phyloP scores from a whole-genome alignment of 1,284 basidiomycete genomes.

The Neolentinus lepideus region DNA sequence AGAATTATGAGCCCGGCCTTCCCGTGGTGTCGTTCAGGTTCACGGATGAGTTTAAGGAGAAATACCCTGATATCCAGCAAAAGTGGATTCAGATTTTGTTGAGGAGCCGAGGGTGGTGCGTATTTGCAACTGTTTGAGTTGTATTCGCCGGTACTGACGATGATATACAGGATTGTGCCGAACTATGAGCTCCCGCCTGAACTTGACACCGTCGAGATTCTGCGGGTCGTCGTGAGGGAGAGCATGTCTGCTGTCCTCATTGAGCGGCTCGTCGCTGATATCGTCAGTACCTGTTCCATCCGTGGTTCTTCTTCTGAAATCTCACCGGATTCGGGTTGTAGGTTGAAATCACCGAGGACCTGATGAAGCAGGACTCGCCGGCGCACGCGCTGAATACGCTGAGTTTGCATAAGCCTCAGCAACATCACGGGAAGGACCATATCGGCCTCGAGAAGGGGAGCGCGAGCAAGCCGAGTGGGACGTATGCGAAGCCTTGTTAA shows the following conservation, averaged over 20 bases:
- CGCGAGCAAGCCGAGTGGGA: slow-evolving; percentile 43
- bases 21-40: slow-evolving; percentile 93
- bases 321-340: slow-evolving; percentile 15
- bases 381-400: slow-evolving; percentile 39
- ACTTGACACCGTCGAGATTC: slow-evolving; percentile 65
- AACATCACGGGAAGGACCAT: slow-evolving; percentile 22
- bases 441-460: slow-evolving; percentile 38
- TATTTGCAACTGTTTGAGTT: neutral
- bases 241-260: slow-evolving; percentile 59
- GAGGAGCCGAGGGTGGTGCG: slow-evolving; percentile 69
- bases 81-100: slow-evolving; percentile 85
- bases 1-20: slow-evolving; percentile 72
- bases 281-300: slow-evolving; percentile 36
- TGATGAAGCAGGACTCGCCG: slow-evolving; percentile 37
- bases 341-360: slow-evolving; percentile 54
- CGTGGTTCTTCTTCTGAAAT: neutral
- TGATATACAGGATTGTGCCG: slow-evolving; percentile 65
- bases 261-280: slow-evolving; percentile 55
- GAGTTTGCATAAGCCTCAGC: slow-evolving; percentile 25
- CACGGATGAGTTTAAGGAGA: slow-evolving; percentile 65
- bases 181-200: slow-evolving; percentile 79
- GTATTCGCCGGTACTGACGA: neutral
- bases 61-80: slow-evolving; percentile 76
- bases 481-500: slow-evolving; percentile 62
- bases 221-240: slow-evolving; percentile 84